phyloP scores from a whole-genome alignment of 75 land plant genomes.

The Picea sitchensis region DNA sequence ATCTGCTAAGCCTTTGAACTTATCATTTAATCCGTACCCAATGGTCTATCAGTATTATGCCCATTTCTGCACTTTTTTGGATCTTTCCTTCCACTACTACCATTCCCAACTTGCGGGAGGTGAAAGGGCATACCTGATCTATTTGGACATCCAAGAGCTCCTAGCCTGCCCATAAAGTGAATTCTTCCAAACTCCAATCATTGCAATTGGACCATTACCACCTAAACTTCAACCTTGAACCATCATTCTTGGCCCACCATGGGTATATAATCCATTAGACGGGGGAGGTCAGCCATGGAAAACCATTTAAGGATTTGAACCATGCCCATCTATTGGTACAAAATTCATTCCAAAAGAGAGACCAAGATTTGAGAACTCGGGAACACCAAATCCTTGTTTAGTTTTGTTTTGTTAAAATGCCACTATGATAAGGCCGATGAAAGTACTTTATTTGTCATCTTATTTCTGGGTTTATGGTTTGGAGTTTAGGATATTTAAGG shows the following conservation, averaged over 20 bases:
- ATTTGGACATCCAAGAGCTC: constrained; percentile 28
- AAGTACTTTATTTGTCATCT: no score
- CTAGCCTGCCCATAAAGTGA: constrained; percentile 71
- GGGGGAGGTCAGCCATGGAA: constrained; percentile 72
- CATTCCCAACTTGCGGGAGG: constrained; percentile 29
- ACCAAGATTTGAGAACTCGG: constrained; percentile 33
- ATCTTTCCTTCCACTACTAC: constrained; percentile 42
- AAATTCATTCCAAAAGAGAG: constrained; percentile 15
- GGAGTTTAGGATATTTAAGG: no score
- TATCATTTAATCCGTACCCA: constrained; percentile 37
- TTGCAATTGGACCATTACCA: not conserved
- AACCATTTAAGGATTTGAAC: constrained; percentile 55
- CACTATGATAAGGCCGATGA: no score
- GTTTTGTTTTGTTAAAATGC: no score
- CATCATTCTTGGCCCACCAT: constrained; percentile 61
- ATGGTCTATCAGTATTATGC: constrained; percentile 25
- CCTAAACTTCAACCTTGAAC: constrained; percentile 20
- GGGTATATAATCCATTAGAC: constrained; percentile 50
- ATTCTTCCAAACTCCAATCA: constrained; percentile 70
- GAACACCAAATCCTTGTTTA: not conserved
- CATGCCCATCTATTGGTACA: constrained; percentile 33
- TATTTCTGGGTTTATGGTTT: no score
- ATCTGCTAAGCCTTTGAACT: constrained; percentile 33
- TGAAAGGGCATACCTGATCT: constrained; percentile 63
- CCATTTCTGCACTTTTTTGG: constrained; percentile 41